Evolutionary conservation across 768 basidiomycete genomes (phyloP).

Genomic region (Tremella yokohamensis): DNA sequence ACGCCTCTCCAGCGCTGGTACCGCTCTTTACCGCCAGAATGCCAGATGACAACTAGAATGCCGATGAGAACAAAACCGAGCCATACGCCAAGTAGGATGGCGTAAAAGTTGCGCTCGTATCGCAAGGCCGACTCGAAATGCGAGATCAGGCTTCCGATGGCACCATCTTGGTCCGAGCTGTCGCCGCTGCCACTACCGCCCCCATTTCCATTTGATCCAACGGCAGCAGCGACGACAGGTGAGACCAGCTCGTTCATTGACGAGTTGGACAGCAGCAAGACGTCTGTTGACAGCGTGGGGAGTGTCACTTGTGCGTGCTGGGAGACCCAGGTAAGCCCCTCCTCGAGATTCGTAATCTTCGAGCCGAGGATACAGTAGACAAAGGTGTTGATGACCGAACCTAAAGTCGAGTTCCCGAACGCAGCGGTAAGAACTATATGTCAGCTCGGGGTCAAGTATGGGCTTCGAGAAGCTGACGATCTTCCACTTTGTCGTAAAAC

Average conservation of each 20-base stretch:
- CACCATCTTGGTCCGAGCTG: constrained; percentile 55
- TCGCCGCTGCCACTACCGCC: constrained; percentile 51
- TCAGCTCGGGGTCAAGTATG: constrained; percentile 4
- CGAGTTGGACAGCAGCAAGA: constrained; percentile 70
- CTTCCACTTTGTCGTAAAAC: constrained; percentile 83
- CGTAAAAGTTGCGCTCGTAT: constrained; percentile 80
- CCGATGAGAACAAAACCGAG: constrained; percentile 76
- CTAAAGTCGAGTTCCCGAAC: constrained; percentile 80
- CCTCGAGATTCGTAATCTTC: constrained; percentile 81
- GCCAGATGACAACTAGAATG: constrained; percentile 41
- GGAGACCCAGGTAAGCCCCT: constrained; percentile 85
- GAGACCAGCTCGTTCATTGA: constrained; percentile 69
- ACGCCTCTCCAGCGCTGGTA: constrained; percentile 14
- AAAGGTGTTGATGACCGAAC: constrained; percentile 77
- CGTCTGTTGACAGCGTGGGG: constrained; percentile 68
- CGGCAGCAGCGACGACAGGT: constrained; percentile 74
- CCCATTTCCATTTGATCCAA: constrained; percentile 58
- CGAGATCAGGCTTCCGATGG: constrained; percentile 69
- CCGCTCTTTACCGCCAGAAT: constrained; percentile 37
- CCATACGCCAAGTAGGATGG: constrained; percentile 80
- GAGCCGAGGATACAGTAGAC: constrained; percentile 83
- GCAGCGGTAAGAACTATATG: constrained; percentile 54
- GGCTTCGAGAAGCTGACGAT: constrained; percentile 55
- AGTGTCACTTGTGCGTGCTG: constrained; percentile 77
- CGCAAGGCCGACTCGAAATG: constrained; percentile 68